These are phyloP conservation scores for Zygotorulaspora chibaensis DNA, from an alignment of 805 yeast species.

Conservation along the genomic window DNA sequence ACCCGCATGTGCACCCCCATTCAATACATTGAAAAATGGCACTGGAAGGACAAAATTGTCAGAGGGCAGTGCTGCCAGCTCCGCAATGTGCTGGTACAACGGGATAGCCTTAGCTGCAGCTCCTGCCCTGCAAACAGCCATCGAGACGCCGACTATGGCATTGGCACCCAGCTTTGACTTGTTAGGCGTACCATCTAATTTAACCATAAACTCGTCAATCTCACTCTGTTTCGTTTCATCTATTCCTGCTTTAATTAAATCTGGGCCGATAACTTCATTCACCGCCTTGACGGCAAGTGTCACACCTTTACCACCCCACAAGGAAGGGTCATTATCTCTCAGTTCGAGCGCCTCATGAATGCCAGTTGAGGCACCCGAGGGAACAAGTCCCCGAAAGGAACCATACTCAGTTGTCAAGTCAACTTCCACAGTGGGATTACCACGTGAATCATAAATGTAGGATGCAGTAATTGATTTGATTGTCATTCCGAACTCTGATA, in stretches of 20 bases:
- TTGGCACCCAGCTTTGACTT: slow-evolving; percentile 91
- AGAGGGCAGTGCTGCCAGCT: slow-evolving; percentile 53
- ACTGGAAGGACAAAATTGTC: slow-evolving; percentile 86
- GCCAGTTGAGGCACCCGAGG: slow-evolving; percentile 97
- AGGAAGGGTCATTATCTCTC: slow-evolving; percentile 88
- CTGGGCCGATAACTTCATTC: slow-evolving; percentile 85
- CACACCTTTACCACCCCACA: slow-evolving; percentile 96
- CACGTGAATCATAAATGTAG: slow-evolving; percentile 94
- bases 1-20: slow-evolving; percentile 98
- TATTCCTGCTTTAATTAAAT: slow-evolving; percentile 62
- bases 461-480: slow-evolving; percentile 76
- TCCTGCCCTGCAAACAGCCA: slow-evolving; percentile 89
- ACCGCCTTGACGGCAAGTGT: slow-evolving; percentile 87
- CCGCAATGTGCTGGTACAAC: slow-evolving; percentile 77
- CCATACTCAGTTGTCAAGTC: slow-evolving; percentile 83
- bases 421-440: slow-evolving; percentile 97
- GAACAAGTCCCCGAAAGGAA: slow-evolving; percentile 85
- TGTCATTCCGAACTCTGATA: slow-evolving; percentile 45
- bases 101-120: slow-evolving; percentile 86
- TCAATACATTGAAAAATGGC: slow-evolving; percentile 91
- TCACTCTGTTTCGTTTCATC: slow-evolving; percentile 75
- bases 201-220: slow-evolving; percentile 71
- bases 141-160: slow-evolving; percentile 89
- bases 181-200: slow-evolving; percentile 88
- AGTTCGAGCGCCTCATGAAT: slow-evolving; percentile 90